These are phyloP conservation scores for Aspergillus nomiae DNA, from an alignment of 2,329 filamentous ascomycete genomes.

Conservation along the genomic window DNA sequence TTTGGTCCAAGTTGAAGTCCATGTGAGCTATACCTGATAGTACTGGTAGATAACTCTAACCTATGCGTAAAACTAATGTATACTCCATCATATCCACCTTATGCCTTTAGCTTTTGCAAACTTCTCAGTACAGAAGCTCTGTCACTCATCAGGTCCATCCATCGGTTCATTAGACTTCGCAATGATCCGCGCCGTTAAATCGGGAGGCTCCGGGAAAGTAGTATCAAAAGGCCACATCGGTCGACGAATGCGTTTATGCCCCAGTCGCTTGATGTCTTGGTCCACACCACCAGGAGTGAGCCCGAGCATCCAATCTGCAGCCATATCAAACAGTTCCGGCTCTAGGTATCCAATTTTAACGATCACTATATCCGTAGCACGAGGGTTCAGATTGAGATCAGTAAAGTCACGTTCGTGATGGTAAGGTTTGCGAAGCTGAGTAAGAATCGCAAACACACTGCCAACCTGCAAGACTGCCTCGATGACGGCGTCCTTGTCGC, in stretches of 20 bases:
- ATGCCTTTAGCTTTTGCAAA: neutral
- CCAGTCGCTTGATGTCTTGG: conserved; percentile 53
- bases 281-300: conserved; percentile 58
- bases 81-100: neutral
- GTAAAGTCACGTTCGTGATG: conserved; percentile 57
- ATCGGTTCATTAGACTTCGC: conserved; percentile 30
- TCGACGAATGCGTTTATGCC: conserved; percentile 50
- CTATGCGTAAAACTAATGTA: neutral
- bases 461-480: conserved; percentile 56
- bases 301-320: conserved; percentile 56
- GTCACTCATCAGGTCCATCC: conserved; percentile 24
- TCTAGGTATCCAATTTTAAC: conserved; percentile 61
- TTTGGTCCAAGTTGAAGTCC: neutral
- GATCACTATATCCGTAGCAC: conserved; percentile 53
- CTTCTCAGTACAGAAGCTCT: neutral
- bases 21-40: neutral
- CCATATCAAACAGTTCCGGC: conserved; percentile 57
- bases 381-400: conserved; percentile 49
- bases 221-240: conserved; percentile 55
- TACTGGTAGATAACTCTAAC: neutral
- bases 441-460: conserved; percentile 55
- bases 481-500: conserved; percentile 50
- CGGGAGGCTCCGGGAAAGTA: conserved; percentile 33
- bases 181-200: conserved; percentile 41
- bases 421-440: conserved; percentile 56